These are phyloP conservation scores for Colletotrichum orchidophilum DNA, from an alignment of 2,329 filamentous ascomycete genomes.

Conservation along the genomic window DNA sequence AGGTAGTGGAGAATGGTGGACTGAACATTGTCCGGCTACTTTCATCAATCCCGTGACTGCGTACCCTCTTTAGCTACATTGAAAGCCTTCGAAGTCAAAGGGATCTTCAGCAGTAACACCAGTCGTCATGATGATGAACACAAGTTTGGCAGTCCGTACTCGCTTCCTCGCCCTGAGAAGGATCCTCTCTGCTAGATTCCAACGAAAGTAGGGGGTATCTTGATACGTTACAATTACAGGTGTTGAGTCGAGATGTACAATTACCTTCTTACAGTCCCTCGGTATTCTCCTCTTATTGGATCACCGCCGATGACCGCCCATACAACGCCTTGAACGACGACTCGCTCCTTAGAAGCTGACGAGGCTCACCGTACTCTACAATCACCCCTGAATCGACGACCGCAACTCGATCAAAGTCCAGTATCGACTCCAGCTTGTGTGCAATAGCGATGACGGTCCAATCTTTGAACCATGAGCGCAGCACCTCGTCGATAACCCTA, in stretches of 20 bases:
- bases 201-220: slow-evolving; percentile 4
- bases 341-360: neutral
- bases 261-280: neutral
- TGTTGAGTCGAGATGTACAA: neutral
- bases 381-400: slow-evolving; percentile 60
- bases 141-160: no score
- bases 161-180: neutral
- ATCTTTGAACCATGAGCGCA: slow-evolving; percentile 33
- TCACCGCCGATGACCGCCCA: neutral
- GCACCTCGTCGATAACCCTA: slow-evolving; percentile 27
- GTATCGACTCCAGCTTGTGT: slow-evolving; percentile 48
- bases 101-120: no score
- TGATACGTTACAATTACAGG: neutral
- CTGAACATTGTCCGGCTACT: no score
- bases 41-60: no score
- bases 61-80: no score
- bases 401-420: slow-evolving; percentile 59
- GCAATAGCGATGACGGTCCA: slow-evolving; percentile 57
- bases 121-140: no score
- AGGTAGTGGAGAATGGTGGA: neutral
- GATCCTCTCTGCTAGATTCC: neutral
- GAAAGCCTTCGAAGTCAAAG: no score
- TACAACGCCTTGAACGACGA: slow-evolving; percentile 22
- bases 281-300: neutral
- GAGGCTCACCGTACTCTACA: slow-evolving; percentile 46